A percentile compares a stretch with the other conserved stretches of the same genome.
Conservation (phyloP, 345 rosid genomes). For the Stellera chamaejasme region DNA sequence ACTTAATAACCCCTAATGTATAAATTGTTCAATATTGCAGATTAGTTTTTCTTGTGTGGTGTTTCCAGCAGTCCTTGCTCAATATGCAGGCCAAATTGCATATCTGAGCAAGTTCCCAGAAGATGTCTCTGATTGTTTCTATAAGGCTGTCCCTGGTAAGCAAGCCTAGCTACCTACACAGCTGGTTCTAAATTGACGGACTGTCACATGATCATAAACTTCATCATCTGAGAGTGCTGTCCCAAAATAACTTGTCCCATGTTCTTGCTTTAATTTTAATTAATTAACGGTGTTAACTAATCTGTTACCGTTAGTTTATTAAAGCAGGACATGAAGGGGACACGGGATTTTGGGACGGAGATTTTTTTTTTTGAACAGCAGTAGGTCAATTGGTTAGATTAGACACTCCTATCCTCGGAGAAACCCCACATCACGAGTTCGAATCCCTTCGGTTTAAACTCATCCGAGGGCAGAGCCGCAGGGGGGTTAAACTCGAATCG, state of each 20-base stretch:
- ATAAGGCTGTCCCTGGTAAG: slow-evolving; percentile 49
- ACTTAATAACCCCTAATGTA: background rate
- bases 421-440: no score
- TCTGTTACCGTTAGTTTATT: background rate
- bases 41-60: slow-evolving; percentile 52
- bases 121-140: slow-evolving; percentile 42
- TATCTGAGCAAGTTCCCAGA: slow-evolving; percentile 33
- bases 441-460: no score
- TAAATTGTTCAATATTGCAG: slow-evolving; percentile 22
- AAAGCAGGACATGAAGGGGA: background rate
- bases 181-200: no score
- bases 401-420: no score
- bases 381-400: no score
- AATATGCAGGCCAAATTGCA: slow-evolving; percentile 56
- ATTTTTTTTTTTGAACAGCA: no score
- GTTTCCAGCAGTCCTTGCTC: slow-evolving; percentile 35
- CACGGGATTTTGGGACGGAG: background rate
- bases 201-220: no score
- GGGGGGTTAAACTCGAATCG: no score
- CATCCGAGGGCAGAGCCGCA: no score
- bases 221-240: no score
- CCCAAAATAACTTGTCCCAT: background rate
- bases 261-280: background rate
- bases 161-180: no score
- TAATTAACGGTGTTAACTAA: background rate